These are phyloP conservation scores for Lentinula lateritia DNA, from an alignment of 768 basidiomycete genomes.

Conservation along the genomic window DNA sequence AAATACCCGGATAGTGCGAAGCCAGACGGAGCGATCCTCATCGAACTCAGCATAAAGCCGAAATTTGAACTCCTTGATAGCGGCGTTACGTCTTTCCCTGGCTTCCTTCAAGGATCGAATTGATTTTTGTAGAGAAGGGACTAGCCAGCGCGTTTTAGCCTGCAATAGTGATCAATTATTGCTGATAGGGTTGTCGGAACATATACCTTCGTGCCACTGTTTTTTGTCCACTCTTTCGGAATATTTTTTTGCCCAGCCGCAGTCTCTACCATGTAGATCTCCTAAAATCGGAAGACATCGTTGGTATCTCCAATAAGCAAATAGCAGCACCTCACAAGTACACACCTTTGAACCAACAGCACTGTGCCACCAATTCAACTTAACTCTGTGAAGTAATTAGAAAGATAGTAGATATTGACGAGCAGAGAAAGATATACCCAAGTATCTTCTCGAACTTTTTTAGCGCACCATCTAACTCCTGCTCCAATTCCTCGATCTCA, in stretches of 20 bases:
- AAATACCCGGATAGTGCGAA: conserved; percentile 77
- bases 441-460: conserved; percentile 61
- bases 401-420: neutral
- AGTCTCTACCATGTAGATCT: conserved; percentile 87
- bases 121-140: conserved; percentile 63
- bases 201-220: conserved; percentile 70
- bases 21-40: conserved; percentile 71
- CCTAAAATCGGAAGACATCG: conserved; percentile 36
- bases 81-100: conserved; percentile 76
- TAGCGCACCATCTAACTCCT: conserved; percentile 61
- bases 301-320: neutral
- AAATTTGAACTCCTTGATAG: conserved; percentile 79
- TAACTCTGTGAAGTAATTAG: conserved; percentile 32
- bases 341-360: conserved; percentile 74
- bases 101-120: conserved; percentile 90
- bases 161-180: conserved; percentile 20
- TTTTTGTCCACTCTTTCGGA: conserved; percentile 84
- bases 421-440: conserved; percentile 39
- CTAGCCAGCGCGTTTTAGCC: conserved; percentile 72
- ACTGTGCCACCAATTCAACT: conserved; percentile 69
- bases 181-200: neutral
- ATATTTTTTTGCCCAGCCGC: conserved; percentile 52
- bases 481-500: conserved; percentile 69
- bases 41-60: conserved; percentile 80
- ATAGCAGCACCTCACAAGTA: neutral